Base-by-base conservation (phyloP, 768 basidiomycete genomes). In the Mycena metata region DNA sequence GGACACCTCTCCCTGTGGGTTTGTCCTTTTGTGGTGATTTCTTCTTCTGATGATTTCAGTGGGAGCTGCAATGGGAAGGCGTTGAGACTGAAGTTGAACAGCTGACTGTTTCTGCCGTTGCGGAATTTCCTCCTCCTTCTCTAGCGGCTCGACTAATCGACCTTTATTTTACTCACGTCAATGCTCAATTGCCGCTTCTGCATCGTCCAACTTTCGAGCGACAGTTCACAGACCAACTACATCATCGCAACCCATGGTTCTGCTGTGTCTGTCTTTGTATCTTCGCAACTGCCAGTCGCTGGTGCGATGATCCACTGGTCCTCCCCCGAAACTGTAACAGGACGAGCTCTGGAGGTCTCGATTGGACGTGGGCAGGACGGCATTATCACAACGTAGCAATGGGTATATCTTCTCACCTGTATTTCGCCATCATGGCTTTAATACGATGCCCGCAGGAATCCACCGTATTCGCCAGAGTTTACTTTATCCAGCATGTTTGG, bases 271-370 rank as follows among this genome's bases (percentile, higher is more conserved):
- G 90, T 69, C 76, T 92, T 50, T 77, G 85, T 41, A 58, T 95
- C 1, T 92, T 93, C 76, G 91, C 94, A 19, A 82, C 91, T 35
- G 91, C 89, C 2, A 87, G 90, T 54, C 85, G 90, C 50, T 93
- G 87, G 85, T 83, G 86, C 67, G 80, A 89, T 58, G 89, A 94
- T 74, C 81, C 83, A 7, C 84, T 91, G 13, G 88, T 91, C 10
- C 73, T 89, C 43, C 80, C 76, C 50, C 66, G 75, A 69, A 64
- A 75, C 56, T 70, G 74, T 68, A 47, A 71, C 57, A 33, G 64
- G 65, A 58, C 69, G 70, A 39, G 74, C 64, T 26, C 73, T 23
- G 81, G 79, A 36, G 79, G 78, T 15, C 64, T 73, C 23, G 81
- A 84, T 65, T 89, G 89, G 86, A 82, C 82, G 56, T 80, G 80